Evolutionary conservation across 768 basidiomycete genomes (phyloP).

Genomic region (Rhizopogon vinicolor): DNA sequence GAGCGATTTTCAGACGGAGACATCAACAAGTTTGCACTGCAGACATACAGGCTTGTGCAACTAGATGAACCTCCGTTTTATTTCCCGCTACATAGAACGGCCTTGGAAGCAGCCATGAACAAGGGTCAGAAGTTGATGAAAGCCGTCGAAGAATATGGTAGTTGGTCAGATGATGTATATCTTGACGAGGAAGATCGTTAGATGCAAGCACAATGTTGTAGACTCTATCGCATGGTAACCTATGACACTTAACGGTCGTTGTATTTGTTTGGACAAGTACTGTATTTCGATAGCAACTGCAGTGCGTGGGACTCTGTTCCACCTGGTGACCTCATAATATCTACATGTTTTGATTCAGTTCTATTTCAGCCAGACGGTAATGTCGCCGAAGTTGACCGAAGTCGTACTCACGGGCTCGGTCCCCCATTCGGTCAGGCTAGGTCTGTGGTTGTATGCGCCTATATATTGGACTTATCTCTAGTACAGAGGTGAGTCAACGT

Average conservation of each 20-base stretch:
- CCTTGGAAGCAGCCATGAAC: conserved; percentile 15
- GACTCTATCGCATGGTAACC: background rate
- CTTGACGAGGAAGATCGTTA: conserved; percentile 1
- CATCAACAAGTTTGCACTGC: conserved; percentile 17
- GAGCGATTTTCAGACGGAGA: conserved; percentile 11
- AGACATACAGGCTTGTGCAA: conserved; percentile 11
- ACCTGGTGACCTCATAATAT: too few species aligned
- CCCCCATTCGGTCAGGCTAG: background rate
- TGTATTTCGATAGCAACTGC: too few species aligned
- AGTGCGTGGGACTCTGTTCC: too few species aligned
- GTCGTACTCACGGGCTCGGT: too few species aligned
- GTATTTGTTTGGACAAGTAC: too few species aligned
- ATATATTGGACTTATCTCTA: background rate
- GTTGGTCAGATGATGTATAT: conserved; percentile 24
- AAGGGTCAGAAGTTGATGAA: conserved; percentile 18
- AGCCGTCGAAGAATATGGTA: conserved; percentile 20
- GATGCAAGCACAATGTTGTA: background rate
- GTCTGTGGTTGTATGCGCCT: background rate
- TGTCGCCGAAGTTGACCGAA: too few species aligned
- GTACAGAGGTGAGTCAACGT: background rate
- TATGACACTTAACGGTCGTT: background rate
- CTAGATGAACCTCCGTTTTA: conserved; percentile 22
- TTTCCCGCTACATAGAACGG: conserved; percentile 18
- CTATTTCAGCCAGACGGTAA: too few species aligned
- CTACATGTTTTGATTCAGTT: too few species aligned